Evolutionary conservation across 1,139 yeast species (phyloP), one percentile per base, ranked within the genome.

Genomic region (Diutina scorzettiae): DNA sequence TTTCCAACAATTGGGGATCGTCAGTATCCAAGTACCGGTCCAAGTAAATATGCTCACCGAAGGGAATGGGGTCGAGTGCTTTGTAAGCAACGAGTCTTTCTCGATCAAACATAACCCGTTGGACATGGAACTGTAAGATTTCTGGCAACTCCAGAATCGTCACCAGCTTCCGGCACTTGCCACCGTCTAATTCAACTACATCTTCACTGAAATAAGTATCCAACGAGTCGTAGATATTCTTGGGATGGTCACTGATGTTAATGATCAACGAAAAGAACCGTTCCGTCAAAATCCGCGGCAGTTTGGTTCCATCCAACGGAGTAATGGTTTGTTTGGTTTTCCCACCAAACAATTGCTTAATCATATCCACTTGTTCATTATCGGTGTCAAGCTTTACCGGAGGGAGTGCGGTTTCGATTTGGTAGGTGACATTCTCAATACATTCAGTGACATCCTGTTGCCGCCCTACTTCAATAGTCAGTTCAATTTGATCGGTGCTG

Each of bases 381-480:
- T 83, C 93, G 2, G 72, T 76, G 43, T 78, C 84, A 30, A 82
- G 62, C 2, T 58, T 57, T 12, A 67, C 66, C 0, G 96, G 95
- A 41, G 75, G 77, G 47, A 83, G 68, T 0, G 96, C 94, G n/a
- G 95, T 85, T 55, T 89, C 96, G 25, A 89, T 66, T 57, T 89
- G 97, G 49, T 81, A 84, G n/a, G 89, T 68, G 4, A 91, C 96
- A 58, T 91, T 91, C 45, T 89, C 95, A 53, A 91, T 87, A 59
- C 97, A 89, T 57, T 91, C 98, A 0, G 96, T 86, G 16, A 91
- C 97, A 64, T 91, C 98, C 57, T 91, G 98, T 57, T 91, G 98
- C 50, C 95, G 71, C 2, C 96, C 96, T 48, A 84, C 71, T 50
- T 81, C 91, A 42, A 81, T 68, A 0, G 91, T 78, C 49, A 79